phyloP scores from a whole-genome alignment of 2,329 filamentous ascomycete genomes.

The Fusarium sp. region DNA sequence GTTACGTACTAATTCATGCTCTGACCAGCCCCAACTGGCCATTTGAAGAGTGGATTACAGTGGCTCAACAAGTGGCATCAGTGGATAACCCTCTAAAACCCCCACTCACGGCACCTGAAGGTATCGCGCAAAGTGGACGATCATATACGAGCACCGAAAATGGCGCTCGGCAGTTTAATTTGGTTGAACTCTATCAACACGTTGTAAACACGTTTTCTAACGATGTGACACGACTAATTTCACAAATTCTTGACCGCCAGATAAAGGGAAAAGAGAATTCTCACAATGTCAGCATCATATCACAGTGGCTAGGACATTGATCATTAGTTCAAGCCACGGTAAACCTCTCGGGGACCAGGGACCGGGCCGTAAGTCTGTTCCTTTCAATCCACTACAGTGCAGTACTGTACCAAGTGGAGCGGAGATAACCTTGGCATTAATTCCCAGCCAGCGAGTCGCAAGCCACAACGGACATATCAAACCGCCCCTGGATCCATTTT shows the following conservation, averaged over 20 bases:
- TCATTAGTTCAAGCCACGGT: neutral
- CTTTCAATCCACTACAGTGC: neutral
- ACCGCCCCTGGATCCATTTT: neutral
- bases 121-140: neutral
- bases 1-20: neutral
- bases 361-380: constrained; percentile 11
- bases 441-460: neutral
- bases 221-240: neutral
- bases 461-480: neutral
- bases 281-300: neutral
- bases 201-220: neutral
- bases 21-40: neutral
- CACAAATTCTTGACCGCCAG: neutral
- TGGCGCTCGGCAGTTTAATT: neutral
- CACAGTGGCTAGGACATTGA: neutral
- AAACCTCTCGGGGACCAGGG: neutral
- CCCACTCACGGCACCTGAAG: neutral
- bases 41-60: neutral
- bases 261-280: neutral
- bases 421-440: neutral
- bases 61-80: neutral
- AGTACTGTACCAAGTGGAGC: neutral
- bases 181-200: neutral
- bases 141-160: neutral
- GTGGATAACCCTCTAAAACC: neutral